phyloP scores from a whole-genome alignment of 352 stramenopile genomes.

The Phytophthora tubulina region DNA sequence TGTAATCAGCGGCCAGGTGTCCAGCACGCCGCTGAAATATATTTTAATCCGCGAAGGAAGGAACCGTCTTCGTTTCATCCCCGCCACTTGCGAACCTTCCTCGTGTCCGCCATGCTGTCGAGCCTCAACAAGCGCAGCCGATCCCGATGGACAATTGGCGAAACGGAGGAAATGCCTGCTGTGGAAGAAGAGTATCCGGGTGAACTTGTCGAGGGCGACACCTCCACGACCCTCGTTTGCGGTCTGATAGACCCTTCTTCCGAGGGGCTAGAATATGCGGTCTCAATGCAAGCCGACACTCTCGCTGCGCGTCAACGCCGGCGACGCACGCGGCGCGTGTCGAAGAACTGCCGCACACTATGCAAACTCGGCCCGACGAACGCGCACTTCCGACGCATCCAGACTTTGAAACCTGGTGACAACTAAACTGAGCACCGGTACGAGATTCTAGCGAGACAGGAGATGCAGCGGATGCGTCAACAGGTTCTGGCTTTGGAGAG shows the following conservation, averaged over 20 bases:
- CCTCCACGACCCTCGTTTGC: background rate
- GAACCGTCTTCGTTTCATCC: background rate
- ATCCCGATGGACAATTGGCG: constrained; percentile 15
- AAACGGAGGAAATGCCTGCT: background rate
- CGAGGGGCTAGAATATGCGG: constrained; percentile 18
- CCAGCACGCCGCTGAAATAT: constrained; percentile 12
- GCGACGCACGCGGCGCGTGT: constrained; percentile 32
- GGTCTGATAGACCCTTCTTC: background rate
- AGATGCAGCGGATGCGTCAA: constrained; percentile 44
- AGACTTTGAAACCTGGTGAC: constrained; percentile 1
- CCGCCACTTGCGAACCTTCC: constrained; percentile 3
- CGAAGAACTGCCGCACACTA: constrained; percentile 60
- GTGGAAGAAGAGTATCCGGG: background rate
- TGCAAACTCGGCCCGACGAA: constrained; percentile 41
- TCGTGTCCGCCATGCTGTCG: constrained; percentile 20
- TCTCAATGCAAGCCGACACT: constrained; percentile 11
- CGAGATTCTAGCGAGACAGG: constrained; percentile 40
- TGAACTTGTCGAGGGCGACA: background rate
- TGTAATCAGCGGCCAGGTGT: background rate
- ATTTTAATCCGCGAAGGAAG: background rate
- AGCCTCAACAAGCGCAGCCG: constrained; percentile 30
- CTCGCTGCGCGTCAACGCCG: background rate
- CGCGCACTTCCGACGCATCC: constrained; percentile 45
- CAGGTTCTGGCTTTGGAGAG: constrained; percentile 60
- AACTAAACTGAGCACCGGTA: constrained; percentile 40